phyloP scores from a whole-genome alignment of 805 yeast genomes.

The Yueomyces sp. region DNA sequence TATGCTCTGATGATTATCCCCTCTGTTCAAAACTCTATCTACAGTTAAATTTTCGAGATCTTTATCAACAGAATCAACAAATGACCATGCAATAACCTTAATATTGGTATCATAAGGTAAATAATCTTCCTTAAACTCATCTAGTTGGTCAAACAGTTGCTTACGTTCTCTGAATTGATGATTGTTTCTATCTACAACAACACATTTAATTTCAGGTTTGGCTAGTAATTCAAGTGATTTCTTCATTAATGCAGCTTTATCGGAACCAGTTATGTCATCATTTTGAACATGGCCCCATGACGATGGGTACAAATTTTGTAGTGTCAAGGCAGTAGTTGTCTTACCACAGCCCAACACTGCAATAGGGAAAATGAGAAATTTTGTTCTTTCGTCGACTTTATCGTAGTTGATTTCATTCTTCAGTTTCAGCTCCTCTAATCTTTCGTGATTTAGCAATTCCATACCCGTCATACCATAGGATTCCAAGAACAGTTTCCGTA shows the following conservation, averaged over 20 bases:
- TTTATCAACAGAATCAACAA: slow-evolving; percentile 32
- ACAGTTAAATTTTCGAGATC: slow-evolving; percentile 39
- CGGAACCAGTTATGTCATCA: slow-evolving; percentile 47
- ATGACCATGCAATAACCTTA: slow-evolving; percentile 56
- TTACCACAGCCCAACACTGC: slow-evolving; percentile 95
- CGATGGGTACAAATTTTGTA: slow-evolving; percentile 37
- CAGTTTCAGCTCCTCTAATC: slow-evolving; percentile 24
- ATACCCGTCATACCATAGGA: slow-evolving; percentile 43
- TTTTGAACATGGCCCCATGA: slow-evolving; percentile 69
- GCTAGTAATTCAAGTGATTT: slow-evolving; percentile 30
- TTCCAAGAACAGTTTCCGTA: slow-evolving; percentile 53
- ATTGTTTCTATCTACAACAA: slow-evolving; percentile 75
- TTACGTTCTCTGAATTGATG: slow-evolving; percentile 57
- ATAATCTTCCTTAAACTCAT: slow-evolving; percentile 29
- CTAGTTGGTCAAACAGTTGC: slow-evolving; percentile 45
- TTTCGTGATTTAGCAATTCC: slow-evolving; percentile 38
- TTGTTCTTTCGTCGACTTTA: slow-evolving; percentile 27
- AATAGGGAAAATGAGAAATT: slow-evolving; percentile 62
- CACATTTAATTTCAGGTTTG: slow-evolving; percentile 29
- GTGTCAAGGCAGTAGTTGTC: slow-evolving; percentile 62
- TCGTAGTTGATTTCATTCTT: slow-evolving; percentile 26
- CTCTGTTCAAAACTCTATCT: slow-evolving; percentile 50
- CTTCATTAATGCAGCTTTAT: slow-evolving; percentile 37
- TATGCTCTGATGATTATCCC: slow-evolving; percentile 82
- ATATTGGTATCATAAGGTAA: slow-evolving; percentile 33